Base-by-base conservation (phyloP, 768 basidiomycete genomes). In the Trametes gibbosa region DNA sequence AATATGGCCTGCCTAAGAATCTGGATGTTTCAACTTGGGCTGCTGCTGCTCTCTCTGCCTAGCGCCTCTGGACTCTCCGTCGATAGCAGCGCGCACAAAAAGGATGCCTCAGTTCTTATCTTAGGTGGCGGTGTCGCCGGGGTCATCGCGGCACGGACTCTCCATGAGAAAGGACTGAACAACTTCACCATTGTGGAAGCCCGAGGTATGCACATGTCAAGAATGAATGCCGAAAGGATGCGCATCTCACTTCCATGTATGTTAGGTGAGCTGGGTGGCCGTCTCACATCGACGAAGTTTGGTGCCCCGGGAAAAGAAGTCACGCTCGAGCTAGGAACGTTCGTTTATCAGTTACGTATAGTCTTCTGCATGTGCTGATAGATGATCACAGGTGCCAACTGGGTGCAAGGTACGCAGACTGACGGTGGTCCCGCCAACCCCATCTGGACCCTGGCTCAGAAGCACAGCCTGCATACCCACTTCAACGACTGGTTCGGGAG, bases 111-210 rank as follows among this genome's bases (percentile, higher is more conserved):
- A 1, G 79, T 84, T 3, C 75, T 86, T 19, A 81, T 87, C 58
- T 75, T 86, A n/a, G 86, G 86, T 5, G 85, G 83, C 29, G 85
- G 86, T 5, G 79, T 86, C 37, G 69, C 86, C 0, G 86, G 86
- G 4, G 71, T 86, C 27, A 82, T 83, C 32, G 84, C 85, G 5
- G 86, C 86, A 5, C 79, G 83, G 14, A 81, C 82, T 0, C 72
- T 86, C 12, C 76, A 82, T 27, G 68, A 78, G 50, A 70, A 77
- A 16, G 83, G 81, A 3, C 77, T 85, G 58, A 64, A 76, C n/a
- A 73, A 85, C 65, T 85, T 84, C 64, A 64, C 81, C 48, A 76
- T 87, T 37, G 69, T 87, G 19, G 85, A 87, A 48, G 85, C 77
- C 2, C 74, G 77, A 23, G 59, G 63, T 64, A 24, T 41, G 43